Conservation (phyloP, 106 monocot species). For the Dendrobium catenatum region DNA sequence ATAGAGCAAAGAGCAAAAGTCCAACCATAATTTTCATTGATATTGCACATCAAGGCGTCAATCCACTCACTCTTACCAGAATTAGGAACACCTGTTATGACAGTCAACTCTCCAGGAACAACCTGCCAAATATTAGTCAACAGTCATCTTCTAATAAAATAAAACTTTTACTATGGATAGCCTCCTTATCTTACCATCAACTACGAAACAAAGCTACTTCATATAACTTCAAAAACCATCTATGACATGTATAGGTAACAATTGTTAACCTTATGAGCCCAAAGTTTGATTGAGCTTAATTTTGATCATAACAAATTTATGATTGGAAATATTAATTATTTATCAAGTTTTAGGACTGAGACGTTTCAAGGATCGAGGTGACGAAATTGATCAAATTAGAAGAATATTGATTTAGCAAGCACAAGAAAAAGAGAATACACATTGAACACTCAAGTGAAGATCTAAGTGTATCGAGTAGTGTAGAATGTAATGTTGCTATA, state of each 20-base stretch:
- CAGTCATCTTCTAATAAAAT: background rate
- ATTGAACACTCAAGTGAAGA: no score
- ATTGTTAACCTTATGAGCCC: no score
- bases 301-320: no score
- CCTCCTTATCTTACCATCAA: background rate
- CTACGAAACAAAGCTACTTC: background rate
- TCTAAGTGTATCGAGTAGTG: no score
- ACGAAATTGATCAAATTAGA: no score
- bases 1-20: constrained; percentile 90
- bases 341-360: no score
- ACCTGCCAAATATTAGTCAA: constrained; percentile 41
- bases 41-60: constrained; percentile 87
- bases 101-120: constrained; percentile 84
- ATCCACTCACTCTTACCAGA: constrained; percentile 99
- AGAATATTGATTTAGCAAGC: no score
- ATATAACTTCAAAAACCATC: background rate
- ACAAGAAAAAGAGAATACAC: no score
- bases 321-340: no score
- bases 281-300: no score
- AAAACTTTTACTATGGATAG: background rate
- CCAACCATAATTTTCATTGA: constrained; percentile 61
- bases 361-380: no score
- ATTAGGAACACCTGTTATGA: constrained; percentile 87
- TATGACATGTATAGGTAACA: background rate
- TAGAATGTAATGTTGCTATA: no score